Conservation (phyloP, 2,329 filamentous ascomycete genomes). For the Penicillium carneum region DNA sequence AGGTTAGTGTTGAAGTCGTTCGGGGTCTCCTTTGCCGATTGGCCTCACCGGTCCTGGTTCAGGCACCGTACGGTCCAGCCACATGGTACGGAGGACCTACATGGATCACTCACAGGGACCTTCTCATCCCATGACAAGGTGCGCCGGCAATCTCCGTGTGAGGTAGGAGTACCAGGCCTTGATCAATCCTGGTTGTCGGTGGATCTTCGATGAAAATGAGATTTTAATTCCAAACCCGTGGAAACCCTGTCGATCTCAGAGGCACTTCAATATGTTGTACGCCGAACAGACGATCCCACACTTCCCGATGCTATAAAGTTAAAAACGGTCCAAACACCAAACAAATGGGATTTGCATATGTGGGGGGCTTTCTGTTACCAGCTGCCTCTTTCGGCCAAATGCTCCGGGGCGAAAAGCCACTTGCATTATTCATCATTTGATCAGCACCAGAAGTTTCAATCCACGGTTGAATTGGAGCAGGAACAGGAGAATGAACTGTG, state of each 20-base stretch:
- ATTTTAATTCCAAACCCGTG: conserved; percentile 15
- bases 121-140: conserved; percentile 14
- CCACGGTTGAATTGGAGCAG: conserved; percentile 9
- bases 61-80: conserved; percentile 10
- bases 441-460: background rate
- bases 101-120: background rate
- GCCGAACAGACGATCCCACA: conserved; percentile 35
- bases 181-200: conserved; percentile 19
- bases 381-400: conserved; percentile 16
- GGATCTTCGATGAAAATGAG: background rate
- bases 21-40: background rate
- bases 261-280: conserved; percentile 17
- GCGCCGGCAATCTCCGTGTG: conserved; percentile 22
- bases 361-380: conserved; percentile 9
- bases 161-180: conserved; percentile 20
- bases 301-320: conserved; percentile 22
- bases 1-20: conserved; percentile 3
- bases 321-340: conserved; percentile 10
- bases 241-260: conserved; percentile 38
- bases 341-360: conserved; percentile 4
- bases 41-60: conserved; percentile 9
- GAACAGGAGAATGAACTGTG: background rate
- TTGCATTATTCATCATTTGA: background rate
- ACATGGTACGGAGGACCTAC: conserved; percentile 3
- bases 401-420: background rate